Evolutionary conservation across 78 protist species (phyloP), one percentile per base, ranked within the genome.

Genomic region (Tieghemostelium lacteum): DNA sequence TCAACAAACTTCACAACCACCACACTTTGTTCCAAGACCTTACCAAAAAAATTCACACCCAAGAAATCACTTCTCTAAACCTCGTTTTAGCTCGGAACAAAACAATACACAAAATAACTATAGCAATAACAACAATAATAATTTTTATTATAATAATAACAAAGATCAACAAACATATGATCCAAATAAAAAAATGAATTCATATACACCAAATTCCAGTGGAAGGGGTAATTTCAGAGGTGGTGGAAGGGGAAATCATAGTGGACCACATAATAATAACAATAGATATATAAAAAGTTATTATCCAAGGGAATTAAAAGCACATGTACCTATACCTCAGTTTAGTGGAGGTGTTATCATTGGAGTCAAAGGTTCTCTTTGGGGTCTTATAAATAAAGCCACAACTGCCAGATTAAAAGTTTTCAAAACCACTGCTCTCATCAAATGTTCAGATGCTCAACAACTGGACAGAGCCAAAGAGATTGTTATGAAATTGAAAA

Each of bases 401-500:
- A 83, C 91, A 57, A 83, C 63, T 6, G 91, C 91, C 22, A 66
- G 91, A 70, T 54, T 83, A 33, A 83, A 83, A 24, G 75, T 83
- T 34, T 55, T 58, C 33, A 83, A 69, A 50, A 69, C 58, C 0
- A 36, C 70, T 39, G 91, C 78, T 20, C 33, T 69, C 62, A 83
- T 83, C n/a, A 83, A 69, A 33, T 83, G 91, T 69, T 54, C 78
- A 49, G 91, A 83, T 50, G 67, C 91, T 42, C 80, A 66, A 83
- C 91, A 83, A 83, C 54, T 83, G 19, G 91, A 83, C 2, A 83
- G 91, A 83, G 91, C 91, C 19, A 83, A 83, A 40, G 91, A 83
- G 29, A 83, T 83, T 71, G 91, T 83, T 33, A 50, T 83, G 0
- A 83, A 83, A 52, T 83, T 83, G 57, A 83, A 83, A 24, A 83